phyloP scores from a whole-genome alignment of 768 basidiomycete species.

The Phylloporus sp. region DNA sequence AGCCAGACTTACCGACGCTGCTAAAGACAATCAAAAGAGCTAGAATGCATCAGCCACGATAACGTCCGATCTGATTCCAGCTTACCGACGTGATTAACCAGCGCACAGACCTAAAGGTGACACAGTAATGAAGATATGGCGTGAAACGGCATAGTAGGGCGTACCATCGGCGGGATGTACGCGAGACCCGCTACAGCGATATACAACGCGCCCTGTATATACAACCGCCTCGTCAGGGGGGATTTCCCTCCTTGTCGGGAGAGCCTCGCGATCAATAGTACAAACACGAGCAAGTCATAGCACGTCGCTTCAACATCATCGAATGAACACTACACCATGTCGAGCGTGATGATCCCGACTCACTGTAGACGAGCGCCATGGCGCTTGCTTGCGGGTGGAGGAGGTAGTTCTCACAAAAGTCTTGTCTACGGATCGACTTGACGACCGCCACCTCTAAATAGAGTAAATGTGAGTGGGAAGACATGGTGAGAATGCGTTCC shows the following conservation, averaged over 20 bases:
- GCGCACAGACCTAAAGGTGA: constrained; percentile 3
- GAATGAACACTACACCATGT: too few relatives aligned
- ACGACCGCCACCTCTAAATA: constrained; percentile 3
- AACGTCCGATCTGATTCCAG: not conserved
- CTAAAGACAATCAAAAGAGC: not conserved
- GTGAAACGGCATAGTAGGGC: not conserved
- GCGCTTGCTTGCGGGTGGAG: not conserved
- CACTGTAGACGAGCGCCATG: constrained; percentile 13
- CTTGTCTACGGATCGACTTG: not conserved
- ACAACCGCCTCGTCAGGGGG: constrained; percentile 14
- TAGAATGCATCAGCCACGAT: not conserved
- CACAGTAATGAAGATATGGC: not conserved
- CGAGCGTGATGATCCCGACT: not conserved
- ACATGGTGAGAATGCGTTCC: not conserved
- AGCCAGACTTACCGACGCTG: constrained; percentile 3
- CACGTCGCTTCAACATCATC: constrained; percentile 17
- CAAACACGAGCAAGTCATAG: constrained; percentile 18
- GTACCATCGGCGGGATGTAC: constrained; percentile 14
- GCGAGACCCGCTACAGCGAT: constrained; percentile 8
- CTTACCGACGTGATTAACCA: constrained; percentile 7
- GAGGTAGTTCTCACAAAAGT: not conserved
- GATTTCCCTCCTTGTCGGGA: constrained; percentile 6
- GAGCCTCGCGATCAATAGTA: constrained; percentile 14
- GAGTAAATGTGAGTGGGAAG: too few relatives aligned
- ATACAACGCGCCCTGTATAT: constrained; percentile 17